Evolutionary conservation across 495 filamentous ascomycete genomes (phyloP).

Genomic region (Aspergillus kassunensis): DNA sequence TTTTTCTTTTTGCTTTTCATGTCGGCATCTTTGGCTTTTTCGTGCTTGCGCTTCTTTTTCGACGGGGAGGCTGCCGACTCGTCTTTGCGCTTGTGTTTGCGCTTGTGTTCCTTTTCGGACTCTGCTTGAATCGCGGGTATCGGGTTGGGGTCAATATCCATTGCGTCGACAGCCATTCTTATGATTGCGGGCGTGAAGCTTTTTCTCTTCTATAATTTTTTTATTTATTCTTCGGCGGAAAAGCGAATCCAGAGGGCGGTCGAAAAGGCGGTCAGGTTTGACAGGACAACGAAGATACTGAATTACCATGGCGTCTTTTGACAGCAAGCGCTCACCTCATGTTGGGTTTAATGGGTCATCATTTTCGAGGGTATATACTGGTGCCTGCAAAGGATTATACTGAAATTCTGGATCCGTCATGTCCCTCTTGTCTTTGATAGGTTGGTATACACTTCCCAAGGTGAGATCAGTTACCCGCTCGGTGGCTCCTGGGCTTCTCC

Average conservation of each 20-base stretch:
- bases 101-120: slow-evolving; percentile 54
- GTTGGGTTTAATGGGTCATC: neutral
- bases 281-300: neutral
- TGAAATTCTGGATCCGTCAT: slow-evolving; percentile 22
- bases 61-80: slow-evolving; percentile 25
- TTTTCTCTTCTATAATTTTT: slow-evolving; percentile 35
- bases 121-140: slow-evolving; percentile 10
- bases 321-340: neutral
- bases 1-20: slow-evolving; percentile 24
- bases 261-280: slow-evolving; percentile 25
- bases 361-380: neutral
- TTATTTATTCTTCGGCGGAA: slow-evolving; percentile 11
- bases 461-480: slow-evolving; percentile 40
- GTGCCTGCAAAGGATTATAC: neutral
- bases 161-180: slow-evolving; percentile 42
- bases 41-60: slow-evolving; percentile 50
- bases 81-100: slow-evolving; percentile 41
- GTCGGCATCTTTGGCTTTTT: slow-evolving; percentile 11
- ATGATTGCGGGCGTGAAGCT: slow-evolving; percentile 25
- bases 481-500: neutral
- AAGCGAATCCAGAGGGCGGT: slow-evolving; percentile 29
- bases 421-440: slow-evolving; percentile 66
- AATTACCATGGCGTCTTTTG: neutral
- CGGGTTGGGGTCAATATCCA: slow-evolving; percentile 38
- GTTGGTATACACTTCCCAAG: slow-evolving; percentile 77